These are phyloP conservation scores for Colletotrichum sp. DNA, from an alignment of 2,329 filamentous ascomycete species.

Conservation along the genomic window DNA sequence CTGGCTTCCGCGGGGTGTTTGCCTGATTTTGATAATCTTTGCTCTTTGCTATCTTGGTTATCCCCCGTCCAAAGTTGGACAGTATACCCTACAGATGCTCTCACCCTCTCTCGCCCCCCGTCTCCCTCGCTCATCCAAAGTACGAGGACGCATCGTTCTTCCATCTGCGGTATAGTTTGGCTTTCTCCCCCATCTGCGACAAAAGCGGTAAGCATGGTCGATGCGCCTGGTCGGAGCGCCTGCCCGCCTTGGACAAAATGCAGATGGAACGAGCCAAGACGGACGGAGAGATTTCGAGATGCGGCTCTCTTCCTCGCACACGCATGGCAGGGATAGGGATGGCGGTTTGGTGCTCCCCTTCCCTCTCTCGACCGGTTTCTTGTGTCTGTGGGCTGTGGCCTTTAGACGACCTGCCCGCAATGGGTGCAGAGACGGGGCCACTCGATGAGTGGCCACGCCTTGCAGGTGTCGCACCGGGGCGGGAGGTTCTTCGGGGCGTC, in stretches of 20 bases:
- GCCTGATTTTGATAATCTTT: background rate
- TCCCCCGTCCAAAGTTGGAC: background rate
- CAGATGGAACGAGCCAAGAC: background rate
- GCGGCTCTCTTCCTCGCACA: background rate
- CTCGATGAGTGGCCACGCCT: background rate
- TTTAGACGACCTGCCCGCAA: background rate
- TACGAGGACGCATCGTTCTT: background rate
- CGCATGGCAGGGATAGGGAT: background rate
- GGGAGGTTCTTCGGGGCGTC: background rate
- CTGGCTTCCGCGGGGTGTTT: background rate
- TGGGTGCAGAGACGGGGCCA: slow-evolving; percentile 1
- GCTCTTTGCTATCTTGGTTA: background rate
- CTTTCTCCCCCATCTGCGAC: background rate
- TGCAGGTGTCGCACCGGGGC: background rate
- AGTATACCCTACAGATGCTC: background rate
- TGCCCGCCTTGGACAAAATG: background rate
- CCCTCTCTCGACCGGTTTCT: background rate
- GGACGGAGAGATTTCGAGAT: background rate
- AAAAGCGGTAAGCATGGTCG: background rate
- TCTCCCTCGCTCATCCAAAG: background rate
- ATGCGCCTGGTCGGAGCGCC: background rate
- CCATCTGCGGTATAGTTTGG: background rate
- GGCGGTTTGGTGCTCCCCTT: background rate
- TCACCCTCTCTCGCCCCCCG: background rate
- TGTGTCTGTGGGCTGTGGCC: background rate